Evolutionary conservation across 495 filamentous ascomycete species (phyloP), one percentile per base, ranked within the genome.

Genomic region (Talaromyces thailandensis): DNA sequence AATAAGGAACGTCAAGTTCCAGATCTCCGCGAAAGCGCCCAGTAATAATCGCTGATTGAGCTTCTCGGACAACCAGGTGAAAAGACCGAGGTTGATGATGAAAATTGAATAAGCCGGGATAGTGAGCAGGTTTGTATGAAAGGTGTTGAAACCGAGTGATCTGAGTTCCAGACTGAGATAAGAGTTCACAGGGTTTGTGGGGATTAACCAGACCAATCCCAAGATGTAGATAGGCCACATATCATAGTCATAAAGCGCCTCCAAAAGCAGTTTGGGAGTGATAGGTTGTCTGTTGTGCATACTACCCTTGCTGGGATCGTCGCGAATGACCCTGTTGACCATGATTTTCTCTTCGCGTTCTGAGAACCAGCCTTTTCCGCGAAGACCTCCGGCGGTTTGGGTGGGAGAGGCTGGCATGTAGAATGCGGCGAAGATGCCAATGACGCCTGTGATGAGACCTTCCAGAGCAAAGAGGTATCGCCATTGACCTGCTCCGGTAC

Each of bases 301-400:
- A 21, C 69, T 66, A 29, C 83, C 83, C 70, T 90, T 90, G 57
- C 78, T 82, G 0, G 88, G 88, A 64, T 90, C 88, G 53, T 90
- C 88, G 23, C 86, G 81, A n/a, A 90, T 74, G n/a, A 90, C 77
- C 11, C 88, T 81, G 66, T 88, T 92, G 18, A 89, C 86, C 55
- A 92, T 81, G 67, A 91, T 90, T 24, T 76, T 80, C 64, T 87
- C 84, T 64, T 90, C 85, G 1, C 76, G 74, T 60, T 86, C 84
- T 6, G 73, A 83, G 67, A 91, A 91, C 87, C 87, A 91, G 4
- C 88, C 88, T 63, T 86, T 88, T 0, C 89, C 88, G 3, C 88
- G 81, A 65, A 88, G 82, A 71, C 80, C 78, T 50, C 83, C 86
- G 23, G 77, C 78, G 0, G 90, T 92, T 64, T 93, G 87, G 4